phyloP scores from a whole-genome alignment of 371 early-diverging fungal species.

The Conidiobolus incongruus region DNA sequence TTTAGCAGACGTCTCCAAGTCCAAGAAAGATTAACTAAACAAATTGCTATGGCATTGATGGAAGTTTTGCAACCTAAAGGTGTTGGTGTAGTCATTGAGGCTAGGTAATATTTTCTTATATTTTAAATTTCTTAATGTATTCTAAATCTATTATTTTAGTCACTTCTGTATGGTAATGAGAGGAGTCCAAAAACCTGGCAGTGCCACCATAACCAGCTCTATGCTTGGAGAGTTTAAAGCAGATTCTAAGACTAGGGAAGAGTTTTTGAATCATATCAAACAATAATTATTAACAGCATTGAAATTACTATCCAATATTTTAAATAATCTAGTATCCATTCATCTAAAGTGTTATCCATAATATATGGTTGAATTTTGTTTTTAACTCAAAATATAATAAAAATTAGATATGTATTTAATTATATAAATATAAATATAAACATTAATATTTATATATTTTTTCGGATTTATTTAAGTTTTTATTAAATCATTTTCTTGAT shows the following conservation, averaged over 20 bases:
- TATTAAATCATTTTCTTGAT: no score
- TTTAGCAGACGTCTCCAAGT: slow-evolving; percentile 88
- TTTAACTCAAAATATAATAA: no score
- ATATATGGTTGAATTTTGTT: no score
- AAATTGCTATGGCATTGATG: slow-evolving; percentile 75
- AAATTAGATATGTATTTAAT: no score
- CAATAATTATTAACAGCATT: no score
- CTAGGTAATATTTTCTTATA: slow-evolving; percentile 51
- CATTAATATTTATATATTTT: no score
- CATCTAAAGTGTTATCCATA: no score
- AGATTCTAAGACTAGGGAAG: slow-evolving; percentile 85
- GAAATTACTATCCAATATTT: no score
- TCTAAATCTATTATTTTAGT: slow-evolving; percentile 9
- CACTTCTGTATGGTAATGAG: slow-evolving; percentile 92
- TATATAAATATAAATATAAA: no score
- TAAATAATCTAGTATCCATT: no score
- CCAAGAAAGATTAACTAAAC: slow-evolving; percentile 94
- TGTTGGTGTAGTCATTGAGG: slow-evolving; percentile 94
- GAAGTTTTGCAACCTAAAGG: slow-evolving; percentile 88
- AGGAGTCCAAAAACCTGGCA: slow-evolving; percentile 87
- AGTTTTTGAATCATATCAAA: slow-evolving; percentile 65
- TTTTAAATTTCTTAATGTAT: not conserved
- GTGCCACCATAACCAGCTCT: slow-evolving; percentile 76
- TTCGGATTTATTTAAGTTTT: no score
- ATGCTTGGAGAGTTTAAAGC: slow-evolving; percentile 89